Conservation (phyloP, 208 protist species). For the Trypanosoma mega region DNA sequence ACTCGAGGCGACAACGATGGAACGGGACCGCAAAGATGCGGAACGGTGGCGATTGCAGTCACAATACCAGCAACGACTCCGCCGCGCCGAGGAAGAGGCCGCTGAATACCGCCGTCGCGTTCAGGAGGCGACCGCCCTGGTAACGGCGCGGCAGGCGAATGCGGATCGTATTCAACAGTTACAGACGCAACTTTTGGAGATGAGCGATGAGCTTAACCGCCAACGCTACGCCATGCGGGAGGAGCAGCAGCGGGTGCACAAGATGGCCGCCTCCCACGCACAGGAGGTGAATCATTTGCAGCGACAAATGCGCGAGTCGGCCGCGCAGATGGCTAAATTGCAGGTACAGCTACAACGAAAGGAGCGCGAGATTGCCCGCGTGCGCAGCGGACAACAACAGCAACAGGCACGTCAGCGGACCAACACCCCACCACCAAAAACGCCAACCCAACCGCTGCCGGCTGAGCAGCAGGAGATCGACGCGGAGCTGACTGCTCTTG, state of each 20-base stretch:
- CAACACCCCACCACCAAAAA: neutral
- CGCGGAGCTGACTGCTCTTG: conserved; percentile 39
- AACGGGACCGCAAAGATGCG: conserved; percentile 34
- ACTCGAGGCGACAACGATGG: conserved; percentile 52
- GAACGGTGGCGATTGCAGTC: conserved; percentile 33
- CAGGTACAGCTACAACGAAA: conserved; percentile 34
- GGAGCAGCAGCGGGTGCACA: conserved; percentile 33
- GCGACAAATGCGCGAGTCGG: conserved; percentile 37
- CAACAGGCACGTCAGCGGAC: neutral
- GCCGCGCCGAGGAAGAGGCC: conserved; percentile 36
- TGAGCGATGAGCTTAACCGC: conserved; percentile 48
- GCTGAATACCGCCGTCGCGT: conserved; percentile 41
- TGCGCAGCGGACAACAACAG: conserved; percentile 4
- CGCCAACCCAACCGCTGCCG: no score
- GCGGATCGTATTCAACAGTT: conserved; percentile 39
- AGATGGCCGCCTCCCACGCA: conserved; percentile 36
- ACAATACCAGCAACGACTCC: conserved; percentile 42
- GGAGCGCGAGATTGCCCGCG: conserved; percentile 38
- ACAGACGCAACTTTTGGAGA: conserved; percentile 33
- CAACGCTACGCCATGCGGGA: conserved; percentile 36
- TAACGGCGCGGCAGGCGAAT: conserved; percentile 24
- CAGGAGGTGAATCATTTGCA: conserved; percentile 55
- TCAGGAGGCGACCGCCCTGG: conserved; percentile 34
- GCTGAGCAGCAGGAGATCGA: conserved; percentile 49
- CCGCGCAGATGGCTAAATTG: conserved; percentile 33